Percentiles rank a stretch among this genome's conserved stretches.
Conservation (phyloP, 2,329 filamentous ascomycete genomes). For the Epichloe elymi region DNA sequence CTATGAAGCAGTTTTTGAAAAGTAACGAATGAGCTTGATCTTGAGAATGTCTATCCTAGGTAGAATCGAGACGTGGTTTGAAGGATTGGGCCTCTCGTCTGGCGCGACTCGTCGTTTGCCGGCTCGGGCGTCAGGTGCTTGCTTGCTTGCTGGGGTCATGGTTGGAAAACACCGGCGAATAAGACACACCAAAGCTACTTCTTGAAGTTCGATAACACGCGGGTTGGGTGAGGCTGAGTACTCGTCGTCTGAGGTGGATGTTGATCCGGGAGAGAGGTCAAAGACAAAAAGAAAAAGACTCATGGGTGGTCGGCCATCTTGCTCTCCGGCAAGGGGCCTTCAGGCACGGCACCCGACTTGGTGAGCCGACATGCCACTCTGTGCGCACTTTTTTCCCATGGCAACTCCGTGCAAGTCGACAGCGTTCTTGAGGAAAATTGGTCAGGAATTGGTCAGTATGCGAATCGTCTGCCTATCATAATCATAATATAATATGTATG, state of each 20-base stretch:
- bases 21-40: conserved; percentile 17
- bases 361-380: neutral
- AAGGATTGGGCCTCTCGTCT: neutral
- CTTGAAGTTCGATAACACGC: conserved; percentile 29
- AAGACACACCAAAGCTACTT: conserved; percentile 29
- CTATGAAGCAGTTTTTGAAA: conserved; percentile 36
- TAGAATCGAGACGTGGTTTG: conserved; percentile 14
- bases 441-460: no score
- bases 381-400: neutral
- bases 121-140: conserved; percentile 16
- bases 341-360: neutral
- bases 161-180: conserved; percentile 19
- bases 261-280: conserved; percentile 3
- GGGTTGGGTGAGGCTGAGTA: conserved; percentile 22
- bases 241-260: conserved; percentile 19
- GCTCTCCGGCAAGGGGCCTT: neutral
- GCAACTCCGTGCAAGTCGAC: no score
- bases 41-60: conserved; percentile 14
- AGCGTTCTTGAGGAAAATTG: no score
- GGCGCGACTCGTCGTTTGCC: conserved; percentile 5
- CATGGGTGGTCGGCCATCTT: conserved; percentile 4
- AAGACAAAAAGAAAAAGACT: no score
- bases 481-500: no score
- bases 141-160: conserved; percentile 11
- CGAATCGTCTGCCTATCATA: no score